Evolutionary conservation across 2,329 filamentous ascomycete species (phyloP).

Genomic region (Cladophialophora psammophila): DNA sequence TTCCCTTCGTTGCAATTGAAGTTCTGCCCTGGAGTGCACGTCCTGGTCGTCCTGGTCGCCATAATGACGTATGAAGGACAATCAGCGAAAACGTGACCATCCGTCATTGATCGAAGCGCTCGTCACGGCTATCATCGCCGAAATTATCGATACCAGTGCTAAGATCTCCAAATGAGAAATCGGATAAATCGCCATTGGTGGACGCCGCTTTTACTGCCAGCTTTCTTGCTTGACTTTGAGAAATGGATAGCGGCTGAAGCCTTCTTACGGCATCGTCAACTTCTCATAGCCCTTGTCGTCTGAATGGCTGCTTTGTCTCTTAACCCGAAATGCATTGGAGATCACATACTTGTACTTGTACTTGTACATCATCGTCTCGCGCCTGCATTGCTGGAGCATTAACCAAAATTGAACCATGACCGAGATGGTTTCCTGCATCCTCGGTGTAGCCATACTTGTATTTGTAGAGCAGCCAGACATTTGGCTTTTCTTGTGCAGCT

Average conservation of each 20-base stretch:
- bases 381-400: no score
- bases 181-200: background rate
- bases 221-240: no score
- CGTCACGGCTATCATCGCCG: background rate
- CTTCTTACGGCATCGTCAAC: no score
- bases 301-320: no score
- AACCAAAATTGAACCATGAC: no score
- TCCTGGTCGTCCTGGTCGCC: background rate
- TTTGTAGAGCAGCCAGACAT: background rate
- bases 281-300: no score
- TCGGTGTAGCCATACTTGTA: background rate
- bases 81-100: background rate
- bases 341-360: no score
- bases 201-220: background rate
- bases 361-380: no score
- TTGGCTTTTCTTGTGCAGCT: background rate
- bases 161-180: background rate
- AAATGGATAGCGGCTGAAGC: no score
- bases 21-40: background rate
- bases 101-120: background rate
- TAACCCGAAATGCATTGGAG: no score
- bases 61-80: constrained; percentile 4
- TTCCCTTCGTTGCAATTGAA: constrained; percentile 4
- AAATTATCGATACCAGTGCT: background rate
- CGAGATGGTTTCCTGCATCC: no score